Evolutionary conservation across 306 rosid genomes (phyloP).

Genomic region (Clitoria ternatea): DNA sequence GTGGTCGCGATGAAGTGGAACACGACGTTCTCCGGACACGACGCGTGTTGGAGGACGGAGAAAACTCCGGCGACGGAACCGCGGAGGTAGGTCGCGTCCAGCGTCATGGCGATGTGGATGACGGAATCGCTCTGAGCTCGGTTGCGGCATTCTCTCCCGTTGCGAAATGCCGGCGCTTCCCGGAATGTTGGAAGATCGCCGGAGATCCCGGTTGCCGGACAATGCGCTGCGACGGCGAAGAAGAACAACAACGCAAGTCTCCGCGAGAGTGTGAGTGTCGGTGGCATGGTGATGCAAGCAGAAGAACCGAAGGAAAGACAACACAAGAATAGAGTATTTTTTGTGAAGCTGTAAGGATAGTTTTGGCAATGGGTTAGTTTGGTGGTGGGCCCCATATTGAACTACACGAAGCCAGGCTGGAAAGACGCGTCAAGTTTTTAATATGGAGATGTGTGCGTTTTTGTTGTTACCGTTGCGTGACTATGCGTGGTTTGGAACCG

Average conservation of each 20-base stretch:
- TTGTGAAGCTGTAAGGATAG: constrained; percentile 22
- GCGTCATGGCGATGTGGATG: constrained; percentile 88
- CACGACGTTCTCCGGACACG: constrained; percentile 77
- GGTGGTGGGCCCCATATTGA: constrained; percentile 21
- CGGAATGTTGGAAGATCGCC: constrained; percentile 45
- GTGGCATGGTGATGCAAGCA: constrained; percentile 35
- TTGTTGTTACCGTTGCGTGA: not conserved
- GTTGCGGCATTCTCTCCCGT: constrained; percentile 59
- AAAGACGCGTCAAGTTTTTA: constrained; percentile 36
- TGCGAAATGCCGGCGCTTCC: constrained; percentile 89
- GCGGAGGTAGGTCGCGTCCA: constrained; percentile 79
- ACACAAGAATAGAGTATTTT: not conserved
- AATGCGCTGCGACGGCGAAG: not conserved
- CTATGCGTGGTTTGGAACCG: not conserved
- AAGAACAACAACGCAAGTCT: not conserved
- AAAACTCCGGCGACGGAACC: constrained; percentile 83
- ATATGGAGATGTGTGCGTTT: not conserved
- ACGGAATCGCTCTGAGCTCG: constrained; percentile 37
- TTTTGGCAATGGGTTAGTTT: not conserved
- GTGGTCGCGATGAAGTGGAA: constrained; percentile 76
- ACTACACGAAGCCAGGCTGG: constrained; percentile 50
- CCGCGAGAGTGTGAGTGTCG: constrained; percentile 5
- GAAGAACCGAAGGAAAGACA: not conserved
- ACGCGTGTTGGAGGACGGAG: constrained; percentile 84
- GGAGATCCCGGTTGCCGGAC: not conserved